Base-by-base conservation (phyloP, 2,329 filamentous ascomycete genomes). In the Pestalotiopsis sp. region DNA sequence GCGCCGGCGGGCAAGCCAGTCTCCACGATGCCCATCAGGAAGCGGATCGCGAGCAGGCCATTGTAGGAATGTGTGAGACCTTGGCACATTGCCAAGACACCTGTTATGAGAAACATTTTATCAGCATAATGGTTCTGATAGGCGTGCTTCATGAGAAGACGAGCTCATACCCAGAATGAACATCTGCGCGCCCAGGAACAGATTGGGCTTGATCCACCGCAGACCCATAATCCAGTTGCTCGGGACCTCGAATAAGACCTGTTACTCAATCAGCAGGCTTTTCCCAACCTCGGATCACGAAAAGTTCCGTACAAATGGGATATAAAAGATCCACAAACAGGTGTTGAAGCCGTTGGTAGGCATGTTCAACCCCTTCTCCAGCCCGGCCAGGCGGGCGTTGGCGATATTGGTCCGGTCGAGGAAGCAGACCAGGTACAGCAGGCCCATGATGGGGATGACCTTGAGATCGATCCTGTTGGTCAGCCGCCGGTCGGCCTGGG, bases 41-140 rank as follows among this genome's bases (percentile, higher is more conserved):
- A 80, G 1, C 84, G 76, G 4, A 80, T 75, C 2, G 79, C 77
- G 1, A 83, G 73, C 0, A 85, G 76, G 0, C 81, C 81, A 1
- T 73, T 76, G 66, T 80, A 85, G 39, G 80, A 80, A 3, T 82
- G 74, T 0, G 79, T 77, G 3, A 81, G 62, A 0, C 80, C 81
- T 4, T 83, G 78, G 60, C 71, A 71, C 20, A 75, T 67, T 36
- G 77, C 70, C 49, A 76, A 77, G 2, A 66, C 23, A 23, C 64
- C 64, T 66, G n/a, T 41, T 0, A 7, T 12, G 20, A n/a, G 31
- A 2, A 36, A 36, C 2, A 7, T 17, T 17, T 38, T 14, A 17
- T 62, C 38, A 62, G 59, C 31, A 36, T 36, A 36, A 9, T 36
- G 31, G 31, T 36, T 36, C 1, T 9, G 31, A 36, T 36, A 36